Evolutionary conservation across 108 stramenopile genomes (phyloP), one percentile per base, ranked within the genome.

Genomic region (Seminavis robusta): DNA sequence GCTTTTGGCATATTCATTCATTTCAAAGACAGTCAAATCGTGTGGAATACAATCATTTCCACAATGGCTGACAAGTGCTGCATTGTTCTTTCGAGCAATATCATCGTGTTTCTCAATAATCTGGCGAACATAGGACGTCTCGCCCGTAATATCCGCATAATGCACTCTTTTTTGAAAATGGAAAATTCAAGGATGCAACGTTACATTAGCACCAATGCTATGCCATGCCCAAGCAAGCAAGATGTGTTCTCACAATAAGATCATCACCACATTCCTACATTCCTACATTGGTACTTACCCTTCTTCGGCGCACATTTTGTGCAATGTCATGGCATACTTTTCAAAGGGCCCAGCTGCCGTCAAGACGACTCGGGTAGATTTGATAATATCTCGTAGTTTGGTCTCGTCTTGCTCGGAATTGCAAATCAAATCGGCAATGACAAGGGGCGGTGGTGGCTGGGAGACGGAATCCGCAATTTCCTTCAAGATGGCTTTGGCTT

Each of bases 11-110:
- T 21, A 53, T 0, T 25, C 26, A 26, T 64, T 33, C 41, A 64
- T 44, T 32, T 64, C 63, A 17, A 49, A 54, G 8, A 77, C 76
- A 2, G 67, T 72, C 27, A 90, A 31, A 76, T 90, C 89, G 65
- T 74, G 77, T 1, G 89, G 90, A 20, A 91, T 57, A 31, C 66
- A 81, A 58, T 91, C 90, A 56, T 85, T 49, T 27, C 90, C 90
- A 33, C 76, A 74, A 29, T 76, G 52, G 37, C 46, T 44, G 5
- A 87, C 65, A 26, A 91, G 59, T 21, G 40, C 47, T 8, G 76
- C 55, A 6, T 47, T 47, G 5, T 17, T 41, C 19, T 47, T 10
- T 17, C 23, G 26, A 16, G 69, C 69, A 17, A 11, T 47, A 1
- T 33, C 19, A 24, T 54, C 69, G 42, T 57, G 45, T 7, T 56